A percentile compares a stretch with the other conserved stretches of the same genome.
Conservation (phyloP, 148 eudicot species). For the Agrostemma githago region DNA sequence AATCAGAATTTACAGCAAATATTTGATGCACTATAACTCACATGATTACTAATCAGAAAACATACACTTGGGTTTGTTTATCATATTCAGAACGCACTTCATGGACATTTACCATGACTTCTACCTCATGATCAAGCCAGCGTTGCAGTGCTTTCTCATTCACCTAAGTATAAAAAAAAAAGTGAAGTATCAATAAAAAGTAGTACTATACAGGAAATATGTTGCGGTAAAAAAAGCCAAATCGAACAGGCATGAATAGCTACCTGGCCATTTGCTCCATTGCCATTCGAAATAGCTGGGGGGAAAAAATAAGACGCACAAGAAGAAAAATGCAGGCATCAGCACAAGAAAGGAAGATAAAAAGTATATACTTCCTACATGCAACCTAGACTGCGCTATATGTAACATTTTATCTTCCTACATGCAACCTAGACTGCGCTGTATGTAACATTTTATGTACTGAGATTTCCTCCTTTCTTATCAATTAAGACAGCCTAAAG, state of each 20-base stretch:
- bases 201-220: constrained; percentile 10
- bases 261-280: constrained; percentile 87
- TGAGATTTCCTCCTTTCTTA: not conserved
- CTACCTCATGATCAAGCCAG: constrained; percentile 98
- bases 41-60: constrained; percentile 14
- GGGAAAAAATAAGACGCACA: constrained; percentile 18
- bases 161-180: constrained; percentile 41
- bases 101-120: constrained; percentile 96
- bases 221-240: not conserved
- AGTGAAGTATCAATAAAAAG: constrained; percentile 2
- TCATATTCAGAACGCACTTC: constrained; percentile 96
- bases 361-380: not conserved
- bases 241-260: constrained; percentile 6
- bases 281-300: constrained; percentile 62
- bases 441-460: not conserved
- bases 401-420: not conserved
- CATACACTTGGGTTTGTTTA: constrained; percentile 99
- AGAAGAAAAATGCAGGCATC: constrained; percentile 23
- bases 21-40: constrained; percentile 10
- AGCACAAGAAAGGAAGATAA: constrained; percentile 2
- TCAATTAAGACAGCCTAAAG: not conserved
- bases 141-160: constrained; percentile 91
- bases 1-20: not conserved
- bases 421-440: too few species aligned
- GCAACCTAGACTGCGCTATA: not conserved